Percentiles rank a stretch among this genome's conserved stretches.
Evolutionary conservation across 1,139 yeast species (phyloP).

Genomic region (Kodamaea sp.): DNA sequence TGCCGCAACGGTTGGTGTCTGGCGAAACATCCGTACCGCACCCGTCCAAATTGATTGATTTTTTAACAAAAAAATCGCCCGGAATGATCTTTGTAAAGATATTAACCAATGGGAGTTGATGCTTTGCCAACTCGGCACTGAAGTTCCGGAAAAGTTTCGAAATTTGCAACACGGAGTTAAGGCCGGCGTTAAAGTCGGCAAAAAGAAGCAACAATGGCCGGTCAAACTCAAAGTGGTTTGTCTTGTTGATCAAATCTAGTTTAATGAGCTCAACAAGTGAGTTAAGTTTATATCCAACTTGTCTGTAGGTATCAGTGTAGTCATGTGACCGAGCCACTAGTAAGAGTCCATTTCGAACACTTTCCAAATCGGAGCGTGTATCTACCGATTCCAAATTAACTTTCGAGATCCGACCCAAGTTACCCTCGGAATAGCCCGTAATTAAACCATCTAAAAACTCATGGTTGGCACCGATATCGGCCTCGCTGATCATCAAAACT

Average conservation of each 20-base stretch:
- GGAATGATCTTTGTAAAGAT: slow-evolving; percentile 60
- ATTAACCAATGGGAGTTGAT: slow-evolving; percentile 41
- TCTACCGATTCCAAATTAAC: slow-evolving; percentile 31
- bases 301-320: slow-evolving; percentile 28
- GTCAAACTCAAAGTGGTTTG: slow-evolving; percentile 41
- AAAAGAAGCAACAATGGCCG: slow-evolving; percentile 47
- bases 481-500: slow-evolving; percentile 45
- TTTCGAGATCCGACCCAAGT: slow-evolving; percentile 44
- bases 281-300: slow-evolving; percentile 27
- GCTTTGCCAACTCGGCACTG: slow-evolving; percentile 34
- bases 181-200: slow-evolving; percentile 42
- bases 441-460: slow-evolving; percentile 41
- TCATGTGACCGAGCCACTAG: slow-evolving; percentile 20
- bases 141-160: slow-evolving; percentile 49
- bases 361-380: slow-evolving; percentile 31
- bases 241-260: slow-evolving; percentile 40
- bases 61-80: slow-evolving; percentile 42
- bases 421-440: slow-evolving; percentile 44
- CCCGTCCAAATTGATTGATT: too few species aligned
- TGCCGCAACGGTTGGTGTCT: neutral
- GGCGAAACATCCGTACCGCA: too few species aligned
- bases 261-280: slow-evolving; percentile 35
- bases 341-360: slow-evolving; percentile 34
- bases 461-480: slow-evolving; percentile 8
- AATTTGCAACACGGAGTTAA: slow-evolving; percentile 47